These are phyloP conservation scores for Avena atlantica DNA, from an alignment of 176 grass and related monocot species.

Conservation along the genomic window DNA sequence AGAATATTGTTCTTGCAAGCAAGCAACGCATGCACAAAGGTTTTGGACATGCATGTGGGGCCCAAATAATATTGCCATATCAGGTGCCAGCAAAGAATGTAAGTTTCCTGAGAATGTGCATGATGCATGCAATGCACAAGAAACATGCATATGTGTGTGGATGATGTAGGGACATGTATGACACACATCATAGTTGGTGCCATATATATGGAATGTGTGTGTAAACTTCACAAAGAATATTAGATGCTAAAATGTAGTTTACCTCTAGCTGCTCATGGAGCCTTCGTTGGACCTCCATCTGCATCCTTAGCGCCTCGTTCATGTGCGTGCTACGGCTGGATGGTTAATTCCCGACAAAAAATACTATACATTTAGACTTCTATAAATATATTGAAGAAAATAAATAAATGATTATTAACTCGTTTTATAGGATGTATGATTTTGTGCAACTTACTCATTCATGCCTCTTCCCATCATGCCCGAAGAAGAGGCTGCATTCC, in stretches of 20 bases:
- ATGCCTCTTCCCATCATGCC: conserved; percentile 79
- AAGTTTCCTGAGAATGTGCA: conserved; percentile 43
- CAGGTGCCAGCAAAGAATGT: conserved; percentile 27
- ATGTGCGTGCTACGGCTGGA: conserved; percentile 76
- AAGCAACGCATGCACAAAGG: not conserved
- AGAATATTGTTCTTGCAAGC: conserved; percentile 41
- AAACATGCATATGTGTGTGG: conserved; percentile 8
- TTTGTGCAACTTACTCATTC: conserved; percentile 71
- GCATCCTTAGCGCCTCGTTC: conserved; percentile 77
- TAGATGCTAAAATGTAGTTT: not conserved
- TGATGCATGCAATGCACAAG: conserved; percentile 37
- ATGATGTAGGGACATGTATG: not conserved
- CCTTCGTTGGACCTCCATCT: conserved; percentile 94
- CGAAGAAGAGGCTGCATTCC: conserved; percentile 77
- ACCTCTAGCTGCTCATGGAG: conserved; percentile 93
- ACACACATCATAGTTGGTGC: not conserved
- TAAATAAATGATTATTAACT: too few relatives aligned
- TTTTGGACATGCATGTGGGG: conserved; percentile 30
- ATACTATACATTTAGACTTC: not conserved
- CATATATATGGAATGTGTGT: not conserved
- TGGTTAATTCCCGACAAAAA: not conserved
- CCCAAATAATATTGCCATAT: not conserved
- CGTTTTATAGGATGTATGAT: not conserved
- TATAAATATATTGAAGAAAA: too few relatives aligned
- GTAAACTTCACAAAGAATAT: conserved; percentile 48